phyloP scores from a whole-genome alignment of 2,329 filamentous ascomycete genomes.

The Calonectria pseudoreteaudii region DNA sequence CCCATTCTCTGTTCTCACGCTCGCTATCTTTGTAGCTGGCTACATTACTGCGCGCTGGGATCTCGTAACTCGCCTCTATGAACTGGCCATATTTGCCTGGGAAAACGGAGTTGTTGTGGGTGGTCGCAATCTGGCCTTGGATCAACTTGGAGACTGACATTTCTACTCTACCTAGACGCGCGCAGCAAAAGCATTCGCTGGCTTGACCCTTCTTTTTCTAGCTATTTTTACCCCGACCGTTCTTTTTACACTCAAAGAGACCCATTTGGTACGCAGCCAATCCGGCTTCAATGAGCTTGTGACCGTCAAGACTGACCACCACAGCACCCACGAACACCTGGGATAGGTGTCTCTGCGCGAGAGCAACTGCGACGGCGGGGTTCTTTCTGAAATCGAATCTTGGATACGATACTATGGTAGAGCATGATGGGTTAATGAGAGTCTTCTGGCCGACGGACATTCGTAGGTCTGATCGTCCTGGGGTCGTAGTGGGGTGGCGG shows the following conservation, averaged over 20 bases:
- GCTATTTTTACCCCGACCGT: constrained; percentile 86
- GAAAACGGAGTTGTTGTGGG: constrained; percentile 96
- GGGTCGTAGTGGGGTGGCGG: constrained; percentile 93
- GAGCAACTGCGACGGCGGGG: constrained; percentile 95
- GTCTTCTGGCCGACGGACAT: constrained; percentile 98
- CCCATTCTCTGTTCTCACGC: constrained; percentile 94
- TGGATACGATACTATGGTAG: constrained; percentile 65
- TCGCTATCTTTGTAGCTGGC: constrained; percentile 98
- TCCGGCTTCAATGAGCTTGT: background rate
- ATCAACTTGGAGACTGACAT: constrained; percentile 11
- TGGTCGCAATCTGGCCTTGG: constrained; percentile 33
- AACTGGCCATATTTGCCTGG: constrained; percentile 97
- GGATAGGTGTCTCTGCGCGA: constrained; percentile 88
- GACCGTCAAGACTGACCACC: constrained; percentile 29
- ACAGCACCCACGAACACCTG: constrained; percentile 84
- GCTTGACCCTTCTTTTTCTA: constrained; percentile 87
- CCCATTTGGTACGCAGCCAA: constrained; percentile 73
- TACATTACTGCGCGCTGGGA: constrained; percentile 99
- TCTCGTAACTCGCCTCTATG: constrained; percentile 95
- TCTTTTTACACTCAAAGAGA: constrained; percentile 83
- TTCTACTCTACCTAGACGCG: constrained; percentile 70
- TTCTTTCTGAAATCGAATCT: constrained; percentile 77
- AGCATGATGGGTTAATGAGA: constrained; percentile 91
- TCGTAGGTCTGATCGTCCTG: constrained; percentile 76
- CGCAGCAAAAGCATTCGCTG: constrained; percentile 84